Evolutionary conservation across 768 basidiomycete genomes (phyloP).

Genomic region (Suillus cothurnatus): DNA sequence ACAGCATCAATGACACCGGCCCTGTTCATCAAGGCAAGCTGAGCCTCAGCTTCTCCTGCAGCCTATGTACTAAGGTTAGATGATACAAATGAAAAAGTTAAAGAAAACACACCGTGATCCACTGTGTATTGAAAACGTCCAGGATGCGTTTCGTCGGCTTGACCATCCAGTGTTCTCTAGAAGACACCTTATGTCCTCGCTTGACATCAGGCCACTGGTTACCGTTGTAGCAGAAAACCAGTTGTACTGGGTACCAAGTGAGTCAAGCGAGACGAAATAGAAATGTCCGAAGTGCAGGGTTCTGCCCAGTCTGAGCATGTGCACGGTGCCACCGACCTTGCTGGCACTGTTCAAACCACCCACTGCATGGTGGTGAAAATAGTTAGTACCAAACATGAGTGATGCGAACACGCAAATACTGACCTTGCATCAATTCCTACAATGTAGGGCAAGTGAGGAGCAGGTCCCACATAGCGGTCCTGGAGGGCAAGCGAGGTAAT

Average conservation of each 20-base stretch:
- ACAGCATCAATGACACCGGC: not conserved
- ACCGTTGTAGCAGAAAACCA: not conserved
- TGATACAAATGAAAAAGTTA: not conserved
- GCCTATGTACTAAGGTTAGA: too few relatives aligned
- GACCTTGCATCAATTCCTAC: too few relatives aligned
- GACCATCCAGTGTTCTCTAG: not conserved
- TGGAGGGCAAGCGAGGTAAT: not conserved
- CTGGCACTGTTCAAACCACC: too few relatives aligned
- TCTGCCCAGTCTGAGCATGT: not conserved
- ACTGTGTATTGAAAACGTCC: not conserved
- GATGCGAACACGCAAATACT: not conserved
- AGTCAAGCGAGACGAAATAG: not conserved
- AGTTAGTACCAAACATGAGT: too few relatives aligned
- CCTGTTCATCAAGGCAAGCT: conserved; percentile 1
- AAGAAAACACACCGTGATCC: not conserved
- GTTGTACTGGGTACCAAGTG: not conserved
- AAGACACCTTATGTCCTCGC: not conserved
- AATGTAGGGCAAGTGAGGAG: not conserved
- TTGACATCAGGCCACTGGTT: not conserved
- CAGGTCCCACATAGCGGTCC: not conserved
- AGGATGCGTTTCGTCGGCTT: not conserved
- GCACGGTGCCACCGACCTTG: too few relatives aligned
- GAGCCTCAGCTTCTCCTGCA: conserved; percentile 1
- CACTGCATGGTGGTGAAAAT: too few relatives aligned
- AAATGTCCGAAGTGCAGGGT: not conserved